These are phyloP conservation scores for Aureobasidium melanogenum DNA, from an alignment of 2,329 filamentous ascomycete species.

Conservation along the genomic window DNA sequence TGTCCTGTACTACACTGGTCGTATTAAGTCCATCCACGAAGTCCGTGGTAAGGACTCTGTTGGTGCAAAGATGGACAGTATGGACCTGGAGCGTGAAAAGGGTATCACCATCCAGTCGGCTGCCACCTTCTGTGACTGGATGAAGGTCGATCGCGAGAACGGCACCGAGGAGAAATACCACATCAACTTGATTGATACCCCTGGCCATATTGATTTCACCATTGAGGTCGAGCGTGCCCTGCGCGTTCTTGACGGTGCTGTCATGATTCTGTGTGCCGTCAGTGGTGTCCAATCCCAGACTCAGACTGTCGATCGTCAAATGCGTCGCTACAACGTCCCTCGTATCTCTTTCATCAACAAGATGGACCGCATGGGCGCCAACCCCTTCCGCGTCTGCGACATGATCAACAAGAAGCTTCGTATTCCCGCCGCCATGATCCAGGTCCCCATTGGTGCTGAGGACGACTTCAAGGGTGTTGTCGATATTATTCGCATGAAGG, in stretches of 20 bases:
- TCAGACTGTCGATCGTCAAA: constrained; percentile 95
- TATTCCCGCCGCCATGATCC: constrained; percentile 83
- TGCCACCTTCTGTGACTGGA: constrained; percentile 95
- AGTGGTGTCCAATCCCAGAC: constrained; percentile 97
- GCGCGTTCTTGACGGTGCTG: constrained; percentile 88
- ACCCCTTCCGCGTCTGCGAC: constrained; percentile 94
- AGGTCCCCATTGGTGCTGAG: constrained; percentile 88
- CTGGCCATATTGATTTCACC: constrained; percentile 97
- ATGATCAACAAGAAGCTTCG: constrained; percentile 96
- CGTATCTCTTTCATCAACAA: constrained; percentile 97
- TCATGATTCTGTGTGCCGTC: constrained; percentile 97
- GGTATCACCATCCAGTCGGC: constrained; percentile 98
- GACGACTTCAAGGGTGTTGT: constrained; percentile 89
- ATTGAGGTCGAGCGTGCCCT: constrained; percentile 96
- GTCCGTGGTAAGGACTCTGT: constrained; percentile 90
- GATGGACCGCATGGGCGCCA: constrained; percentile 98
- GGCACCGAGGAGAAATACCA: constrained; percentile 87
- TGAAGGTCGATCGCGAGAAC: constrained; percentile 53
- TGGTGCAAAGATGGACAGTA: constrained; percentile 99
- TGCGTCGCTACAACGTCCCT: constrained; percentile 96
- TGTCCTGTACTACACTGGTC: constrained; percentile 94
- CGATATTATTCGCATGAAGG: constrained; percentile 84
- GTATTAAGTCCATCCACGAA: constrained; percentile 95
- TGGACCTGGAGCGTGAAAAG: constrained; percentile 97
- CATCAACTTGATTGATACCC: constrained; percentile 97